Base-by-base conservation (phyloP, 805 yeast genomes). In the Teunomyces stri region DNA sequence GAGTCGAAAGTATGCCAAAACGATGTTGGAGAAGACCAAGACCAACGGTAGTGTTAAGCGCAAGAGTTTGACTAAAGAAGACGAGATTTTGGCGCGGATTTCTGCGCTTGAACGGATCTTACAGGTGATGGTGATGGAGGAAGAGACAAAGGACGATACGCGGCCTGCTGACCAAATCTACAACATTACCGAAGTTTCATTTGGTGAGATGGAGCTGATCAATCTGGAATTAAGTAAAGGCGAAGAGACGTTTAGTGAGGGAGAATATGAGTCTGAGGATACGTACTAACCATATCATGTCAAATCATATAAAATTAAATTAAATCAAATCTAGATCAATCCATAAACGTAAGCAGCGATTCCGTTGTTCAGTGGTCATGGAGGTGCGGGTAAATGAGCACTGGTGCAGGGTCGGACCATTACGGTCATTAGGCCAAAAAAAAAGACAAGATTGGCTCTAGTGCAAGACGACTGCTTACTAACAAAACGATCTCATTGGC, bases 1-100 rank as follows among this genome's bases (percentile, higher is more conserved):
- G 21, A 58, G 63, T 28, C 60, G 58, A 42, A 61, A 59, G 43
- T 66, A 61, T 44, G 69, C 68, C 33, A 45, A 41, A 18, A 12
- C 11, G 27, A 25, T 46, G 5, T 35, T 51, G 21, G 57, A 44
- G 15, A 52, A 50, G 44, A 48, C 51, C 13, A 43, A 44, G 34
- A 53, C 55, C 15, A 53, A 53, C 44, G 50, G 45, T 39, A 51
- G 54, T 29, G 50, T 45, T 28, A 34, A 39, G 20, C 36, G 15
- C 37, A 25, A 35, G 25, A 46, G 22, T 28, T 22, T 30, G 21
- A 50, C 10, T 9, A 48, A 22, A 22, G 38, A 38, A 12, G 35
- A 50, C 12, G 58, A 53, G 12, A 51, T 61, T 21, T 29, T 60
- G 18, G 56, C 50, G 18, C 50, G 59, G 41, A 45, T 62, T n/a